Evolutionary conservation across 2,329 filamentous ascomycete genomes (phyloP).

Genomic region (Polychaeton citri): DNA sequence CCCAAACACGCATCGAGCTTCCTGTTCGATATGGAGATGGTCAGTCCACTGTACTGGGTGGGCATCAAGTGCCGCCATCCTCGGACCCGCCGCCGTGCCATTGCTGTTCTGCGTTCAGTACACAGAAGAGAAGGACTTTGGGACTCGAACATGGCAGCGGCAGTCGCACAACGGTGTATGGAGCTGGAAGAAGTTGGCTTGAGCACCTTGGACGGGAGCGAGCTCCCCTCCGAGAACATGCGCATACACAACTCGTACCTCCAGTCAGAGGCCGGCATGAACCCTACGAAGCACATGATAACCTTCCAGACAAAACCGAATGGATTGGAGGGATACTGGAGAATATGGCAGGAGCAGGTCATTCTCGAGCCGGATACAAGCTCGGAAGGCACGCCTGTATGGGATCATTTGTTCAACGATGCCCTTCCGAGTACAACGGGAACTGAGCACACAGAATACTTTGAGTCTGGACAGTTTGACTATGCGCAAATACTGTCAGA

Average conservation of each 20-base stretch:
- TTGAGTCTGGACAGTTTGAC: too few relatives aligned
- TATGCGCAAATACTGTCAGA: too few relatives aligned
- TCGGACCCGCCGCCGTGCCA: too few relatives aligned
- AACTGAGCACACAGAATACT: too few relatives aligned
- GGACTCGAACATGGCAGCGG: constrained; percentile 8
- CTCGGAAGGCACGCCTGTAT: too few relatives aligned
- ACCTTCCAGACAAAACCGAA: constrained; percentile 7
- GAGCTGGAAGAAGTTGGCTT: constrained; percentile 8
- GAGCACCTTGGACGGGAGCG: constrained; percentile 3
- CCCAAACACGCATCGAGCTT: too few relatives aligned
- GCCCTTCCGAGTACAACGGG: too few relatives aligned
- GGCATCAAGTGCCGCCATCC: too few relatives aligned
- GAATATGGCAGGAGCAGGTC: constrained; percentile 6
- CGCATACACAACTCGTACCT: constrained; percentile 8
- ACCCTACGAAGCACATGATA: constrained; percentile 3
- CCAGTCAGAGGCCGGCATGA: constrained; percentile 2
- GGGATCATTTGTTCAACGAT: too few relatives aligned
- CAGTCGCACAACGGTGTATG: constrained; percentile 7
- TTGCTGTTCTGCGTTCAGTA: too few relatives aligned
- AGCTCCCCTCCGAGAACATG: constrained; percentile 6
- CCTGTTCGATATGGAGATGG: too few relatives aligned
- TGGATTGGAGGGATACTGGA: constrained; percentile 6
- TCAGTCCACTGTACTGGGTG: too few relatives aligned
- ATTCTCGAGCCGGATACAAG: neutral
- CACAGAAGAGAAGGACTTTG: constrained; percentile 12